Evolutionary conservation across 2,329 filamentous ascomycete genomes (phyloP).

Genomic region (Stagonosporopsis chrysanthemi): DNA sequence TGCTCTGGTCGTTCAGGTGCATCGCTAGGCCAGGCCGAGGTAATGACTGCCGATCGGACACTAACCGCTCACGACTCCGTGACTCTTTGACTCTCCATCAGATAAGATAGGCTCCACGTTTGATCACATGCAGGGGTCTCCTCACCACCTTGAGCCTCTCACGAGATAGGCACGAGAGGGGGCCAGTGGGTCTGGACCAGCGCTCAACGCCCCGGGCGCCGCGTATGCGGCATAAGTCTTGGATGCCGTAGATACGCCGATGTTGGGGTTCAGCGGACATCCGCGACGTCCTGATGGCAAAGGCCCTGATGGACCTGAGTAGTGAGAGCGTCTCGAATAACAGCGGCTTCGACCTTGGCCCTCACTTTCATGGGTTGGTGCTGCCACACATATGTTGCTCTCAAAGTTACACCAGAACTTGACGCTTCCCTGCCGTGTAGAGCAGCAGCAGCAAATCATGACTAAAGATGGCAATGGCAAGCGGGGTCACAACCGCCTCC

Average conservation of each 20-base stretch:
- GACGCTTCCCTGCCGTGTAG: not conserved
- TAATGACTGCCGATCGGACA: conserved; percentile 11
- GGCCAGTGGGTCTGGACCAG: not conserved
- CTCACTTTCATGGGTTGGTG: not conserved
- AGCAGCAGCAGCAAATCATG: not conserved
- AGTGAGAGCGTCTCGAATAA: not conserved
- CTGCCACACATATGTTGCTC: not conserved
- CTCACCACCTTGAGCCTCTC: conserved; percentile 1
- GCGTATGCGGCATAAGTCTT: not conserved
- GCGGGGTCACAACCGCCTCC: not conserved
- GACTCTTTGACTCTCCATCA: conserved; percentile 7
- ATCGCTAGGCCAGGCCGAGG: conserved; percentile 15
- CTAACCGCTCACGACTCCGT: not conserved
- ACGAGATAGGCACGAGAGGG: conserved; percentile 4
- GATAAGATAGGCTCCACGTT: conserved; percentile 21
- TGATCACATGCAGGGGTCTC: conserved; percentile 10
- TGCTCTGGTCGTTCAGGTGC: conserved; percentile 21
- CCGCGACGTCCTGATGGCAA: not conserved
- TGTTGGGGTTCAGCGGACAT: too few relatives aligned
- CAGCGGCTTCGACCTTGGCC: not conserved
- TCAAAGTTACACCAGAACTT: not conserved
- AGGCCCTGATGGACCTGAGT: too few relatives aligned
- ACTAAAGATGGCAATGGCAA: conserved; percentile 2
- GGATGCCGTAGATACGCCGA: conserved; percentile 1
- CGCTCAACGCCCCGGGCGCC: not conserved